Evolutionary conservation across 73 alveolate genomes (phyloP), one percentile per base, ranked within the genome.

Genomic region (Paramecium octaurelia): DNA sequence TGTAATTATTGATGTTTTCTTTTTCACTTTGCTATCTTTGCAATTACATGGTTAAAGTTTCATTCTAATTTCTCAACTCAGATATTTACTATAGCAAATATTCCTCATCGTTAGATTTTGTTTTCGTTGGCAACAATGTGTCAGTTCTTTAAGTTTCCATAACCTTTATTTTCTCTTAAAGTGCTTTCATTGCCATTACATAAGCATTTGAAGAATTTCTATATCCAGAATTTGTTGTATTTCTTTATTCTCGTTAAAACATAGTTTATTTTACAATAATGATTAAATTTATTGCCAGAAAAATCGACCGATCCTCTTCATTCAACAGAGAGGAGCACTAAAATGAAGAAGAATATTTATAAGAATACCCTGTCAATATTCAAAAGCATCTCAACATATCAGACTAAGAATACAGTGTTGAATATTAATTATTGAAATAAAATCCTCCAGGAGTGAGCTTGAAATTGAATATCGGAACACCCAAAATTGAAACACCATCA

Each of bases 401-500:
- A 8, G 48, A 27, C 0, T 64, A 64, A 34, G 84, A 75, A 29
- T 75, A 29, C 8, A 14, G 8, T 29, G 88, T 16, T 35, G 88
- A 75, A 35, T 80, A 38, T 18, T 24, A 20, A 31, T 40, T 23
- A 18, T 44, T 80, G 44, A 80, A 80, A 46, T n/a, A 48, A 46
- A 40, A 80, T 80, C 76, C 91, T 43, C 91, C 76, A 10, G 76
- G 91, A n/a, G 57, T 80, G 1, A 44, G 57, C 16, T 24, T 80
- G 14, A 80, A 80, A 80, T 16, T 70, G 16, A 73, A 73, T 36
- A 27, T 80, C 3, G 77, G 76, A 3, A 80, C 91, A 14, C 91
- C 91, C 1, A 24, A 80, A 48, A 44, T 80, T n/a, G 91, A 80
- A 46, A 80, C 91, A 43, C 91, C 91, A 20, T 44, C 76, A 2